Base-by-base conservation (phyloP, 2,329 filamentous ascomycete genomes). In the Trichoderma koningiopsis region DNA sequence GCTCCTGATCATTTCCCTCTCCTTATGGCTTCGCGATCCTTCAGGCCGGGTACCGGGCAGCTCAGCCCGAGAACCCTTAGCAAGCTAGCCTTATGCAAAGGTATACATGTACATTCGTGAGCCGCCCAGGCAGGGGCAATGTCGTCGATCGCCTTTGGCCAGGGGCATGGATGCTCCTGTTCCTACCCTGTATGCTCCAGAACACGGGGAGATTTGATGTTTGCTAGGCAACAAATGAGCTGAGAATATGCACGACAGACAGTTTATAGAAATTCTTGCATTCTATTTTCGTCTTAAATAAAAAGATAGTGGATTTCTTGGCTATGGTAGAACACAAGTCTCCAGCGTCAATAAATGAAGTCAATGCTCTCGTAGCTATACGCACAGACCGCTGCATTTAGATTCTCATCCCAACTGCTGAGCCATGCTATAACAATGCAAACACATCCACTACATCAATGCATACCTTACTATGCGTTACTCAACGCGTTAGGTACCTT, bases 1-100 rank as follows among this genome's bases (percentile, higher is more conserved):
- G n/a, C 63, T 66, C 63, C 53, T 47, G 55, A 47, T 66, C 63
- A 66, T 66, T 49, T 66, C 55, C 40, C 29, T 66, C 63, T 55
- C 63, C 63, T 63, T 57, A 57, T 24, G 56, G 37, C 55, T 40
- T 47, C 27, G 53, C n/a, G 27, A 55, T 33, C 53, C 43, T 19
- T 66, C 24, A 19, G 22, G 40, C 40, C 40, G 40, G 40, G 40
- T 43, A n/a, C 19, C 49, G 52, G 37, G 43, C n/a, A 31, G 33
- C 33, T 58, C 49, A 49, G 40, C 53, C 55, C 31, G 40, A 66
- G n/a, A 40, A 33, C 56, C 33, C 40, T 43, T 61, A 47, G 49
- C 56, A 57, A 47, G 62, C 33, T 33, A 52, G 53, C 57, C 60
- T 24, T 43, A 19, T 33, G 60, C 33, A 24, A 56, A 22, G 22